phyloP scores from a whole-genome alignment of 768 basidiomycete genomes.

The Collybiopsis luxurians region DNA sequence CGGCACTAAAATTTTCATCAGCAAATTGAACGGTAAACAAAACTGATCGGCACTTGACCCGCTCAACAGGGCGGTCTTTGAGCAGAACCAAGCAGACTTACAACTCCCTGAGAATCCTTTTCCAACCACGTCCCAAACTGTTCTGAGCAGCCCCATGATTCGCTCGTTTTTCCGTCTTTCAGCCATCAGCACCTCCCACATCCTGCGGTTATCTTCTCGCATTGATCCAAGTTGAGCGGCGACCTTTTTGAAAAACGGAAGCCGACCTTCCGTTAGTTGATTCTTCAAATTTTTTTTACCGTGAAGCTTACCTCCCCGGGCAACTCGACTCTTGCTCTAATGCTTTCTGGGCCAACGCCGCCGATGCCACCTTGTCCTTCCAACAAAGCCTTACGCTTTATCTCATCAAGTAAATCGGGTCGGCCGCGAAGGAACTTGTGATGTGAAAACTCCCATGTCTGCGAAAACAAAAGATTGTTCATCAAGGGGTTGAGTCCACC shows the following conservation, averaged over 20 bases:
- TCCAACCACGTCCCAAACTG: constrained; percentile 60
- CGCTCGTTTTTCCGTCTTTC: constrained; percentile 65
- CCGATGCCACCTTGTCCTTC: constrained; percentile 54
- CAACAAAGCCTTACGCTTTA: constrained; percentile 83
- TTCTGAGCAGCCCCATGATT: constrained; percentile 54
- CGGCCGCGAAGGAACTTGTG: constrained; percentile 81
- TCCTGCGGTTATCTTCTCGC: constrained; percentile 67
- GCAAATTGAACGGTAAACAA: constrained; percentile 5
- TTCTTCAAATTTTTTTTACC: neutral
- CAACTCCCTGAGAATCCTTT: constrained; percentile 54
- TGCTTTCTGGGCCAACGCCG: constrained; percentile 6
- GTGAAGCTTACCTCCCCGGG: constrained; percentile 65
- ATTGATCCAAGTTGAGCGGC: constrained; percentile 65
- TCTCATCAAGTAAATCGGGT: constrained; percentile 79
- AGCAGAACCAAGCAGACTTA: constrained; percentile 31
- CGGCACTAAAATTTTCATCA: constrained; percentile 30
- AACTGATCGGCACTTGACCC: too few relatives aligned
- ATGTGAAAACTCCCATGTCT: constrained; percentile 90
- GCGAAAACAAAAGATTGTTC: neutral
- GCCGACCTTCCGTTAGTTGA: neutral
- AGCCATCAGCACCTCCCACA: constrained; percentile 51
- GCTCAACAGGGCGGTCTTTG: neutral
- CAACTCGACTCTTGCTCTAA: constrained; percentile 72
- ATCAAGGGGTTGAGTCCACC: too few relatives aligned
- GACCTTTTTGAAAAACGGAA: constrained; percentile 32